A percentile compares a stretch with the other conserved stretches of the same genome.
Conservation (phyloP, 192 early-diverging fungal species). For the Umbelopsis vinacea region DNA sequence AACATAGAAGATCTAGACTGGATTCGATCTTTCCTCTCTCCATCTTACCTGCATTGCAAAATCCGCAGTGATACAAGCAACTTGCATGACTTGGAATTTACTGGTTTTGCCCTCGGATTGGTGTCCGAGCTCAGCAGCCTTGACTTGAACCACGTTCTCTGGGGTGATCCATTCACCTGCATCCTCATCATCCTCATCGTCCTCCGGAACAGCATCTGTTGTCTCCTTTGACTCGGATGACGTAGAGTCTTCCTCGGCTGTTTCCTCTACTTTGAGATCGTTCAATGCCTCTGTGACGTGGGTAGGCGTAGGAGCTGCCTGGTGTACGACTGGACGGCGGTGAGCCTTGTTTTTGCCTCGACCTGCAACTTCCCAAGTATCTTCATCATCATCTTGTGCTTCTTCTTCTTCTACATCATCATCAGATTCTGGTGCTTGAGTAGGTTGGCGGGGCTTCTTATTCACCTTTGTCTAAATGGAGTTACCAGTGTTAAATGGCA, state of each 20-base stretch:
- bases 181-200: constrained; percentile 55
- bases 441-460: not conserved
- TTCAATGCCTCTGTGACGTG: constrained; percentile 28
- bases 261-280: constrained; percentile 32
- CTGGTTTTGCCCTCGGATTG: constrained; percentile 44
- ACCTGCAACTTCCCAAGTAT: constrained; percentile 52
- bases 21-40: not conserved
- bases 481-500: too few relatives aligned
- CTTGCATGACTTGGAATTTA: constrained; percentile 53
- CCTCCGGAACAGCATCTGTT: not conserved
- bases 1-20: not conserved
- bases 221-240: not conserved
- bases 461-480: constrained; percentile 23
- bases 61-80: constrained; percentile 90
- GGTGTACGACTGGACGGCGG: constrained; percentile 23
- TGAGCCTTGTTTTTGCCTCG: constrained; percentile 4
- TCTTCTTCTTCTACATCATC: constrained; percentile 24
- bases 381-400: constrained; percentile 40
- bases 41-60: constrained; percentile 93
- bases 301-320: constrained; percentile 52
- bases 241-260: not conserved
- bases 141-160: constrained; percentile 75
- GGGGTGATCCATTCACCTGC: constrained; percentile 96
- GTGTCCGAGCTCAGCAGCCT: constrained; percentile 60
- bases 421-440: not conserved